Base-by-base conservation (phyloP, 2,329 filamentous ascomycete species). In the Hymenoscyphus albidus region DNA sequence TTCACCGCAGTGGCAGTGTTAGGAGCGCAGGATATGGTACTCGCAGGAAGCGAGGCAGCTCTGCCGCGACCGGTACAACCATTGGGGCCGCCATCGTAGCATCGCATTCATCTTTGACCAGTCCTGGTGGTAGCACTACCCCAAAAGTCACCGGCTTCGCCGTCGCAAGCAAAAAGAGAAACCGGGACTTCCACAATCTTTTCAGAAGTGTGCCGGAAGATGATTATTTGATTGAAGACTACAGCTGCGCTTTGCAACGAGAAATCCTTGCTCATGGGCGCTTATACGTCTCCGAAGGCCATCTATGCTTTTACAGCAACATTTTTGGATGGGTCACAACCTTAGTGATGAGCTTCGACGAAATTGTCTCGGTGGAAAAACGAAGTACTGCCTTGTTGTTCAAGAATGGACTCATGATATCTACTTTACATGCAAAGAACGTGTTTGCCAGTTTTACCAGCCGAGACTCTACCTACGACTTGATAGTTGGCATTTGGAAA, bases 251-350 rank as follows among this genome's bases (percentile, higher is more conserved):
- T 3, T 78, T 99, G 65, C 95, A 99, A 77, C 88, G 93, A 70
- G 96, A 99, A 75, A 99, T 99, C 66, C 85, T 99, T 42, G 87
- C 96, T 6, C 95, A 97, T 70, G 95, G 95, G 5, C 86, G 95
- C 51, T 83, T 99, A 14, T 99, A 99, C 74, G 92, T 99, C 54
- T 98, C 95, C 0, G 95, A 99, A 78, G 93, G 94, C 12, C 94
- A 99, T 75, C 87, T 99, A 58, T 99, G 95, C 80, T 99, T 99
- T 78, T 97, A 93, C 73, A 98, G 95, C 81, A 99, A 99, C 75
- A 99, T 99, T 70, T 85, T 99, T 58, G 95, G 95, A 62, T 99
- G 95, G 95, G 91, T 96, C 27, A 99, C 95, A 0, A 99, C 95
- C 1, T 81, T 99, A 54, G 94, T 99, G 61, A 97, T 99, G 80